These are phyloP conservation scores for Xanthoceras sorbifolium DNA, from an alignment of 345 rosid genomes.

Conservation along the genomic window DNA sequence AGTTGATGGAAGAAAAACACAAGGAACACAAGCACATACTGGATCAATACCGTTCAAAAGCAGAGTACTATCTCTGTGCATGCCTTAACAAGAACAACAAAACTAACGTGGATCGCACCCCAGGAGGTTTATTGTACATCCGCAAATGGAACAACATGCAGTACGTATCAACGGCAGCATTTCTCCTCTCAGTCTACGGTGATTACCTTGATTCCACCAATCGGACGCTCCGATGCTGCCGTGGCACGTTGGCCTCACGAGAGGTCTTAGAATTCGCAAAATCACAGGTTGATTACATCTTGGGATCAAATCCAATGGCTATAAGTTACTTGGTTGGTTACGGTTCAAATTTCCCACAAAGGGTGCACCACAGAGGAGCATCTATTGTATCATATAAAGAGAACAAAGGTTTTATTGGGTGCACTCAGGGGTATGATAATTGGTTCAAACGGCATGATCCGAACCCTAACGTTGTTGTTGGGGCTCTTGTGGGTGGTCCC, in stretches of 20 bases:
- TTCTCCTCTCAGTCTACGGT: slow-evolving; percentile 52
- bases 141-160: slow-evolving; percentile 80
- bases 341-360: slow-evolving; percentile 46
- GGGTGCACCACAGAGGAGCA: slow-evolving; percentile 78
- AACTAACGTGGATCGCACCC: slow-evolving; percentile 55
- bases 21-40: slow-evolving; percentile 25
- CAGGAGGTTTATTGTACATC: slow-evolving; percentile 50
- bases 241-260: slow-evolving; percentile 25
- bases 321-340: slow-evolving; percentile 66
- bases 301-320: slow-evolving; percentile 57
- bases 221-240: slow-evolving; percentile 37
- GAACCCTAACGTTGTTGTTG: slow-evolving; percentile 50
- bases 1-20: slow-evolving; percentile 41
- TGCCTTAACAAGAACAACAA: slow-evolving; percentile 47
- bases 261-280: slow-evolving; percentile 41
- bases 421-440: slow-evolving; percentile 62
- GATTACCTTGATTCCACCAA: slow-evolving; percentile 40
- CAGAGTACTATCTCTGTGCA: slow-evolving; percentile 56
- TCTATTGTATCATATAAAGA: slow-evolving; percentile 47
- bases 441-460: slow-evolving; percentile 41
- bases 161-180: slow-evolving; percentile 51
- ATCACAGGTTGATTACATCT: slow-evolving; percentile 63
- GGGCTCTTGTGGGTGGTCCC: slow-evolving; percentile 75
- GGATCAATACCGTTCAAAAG: slow-evolving; percentile 44
- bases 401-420: slow-evolving; percentile 59